Evolutionary conservation across 176 grass and related monocot species (phyloP).

Genomic region (Lolium multiflorum): DNA sequence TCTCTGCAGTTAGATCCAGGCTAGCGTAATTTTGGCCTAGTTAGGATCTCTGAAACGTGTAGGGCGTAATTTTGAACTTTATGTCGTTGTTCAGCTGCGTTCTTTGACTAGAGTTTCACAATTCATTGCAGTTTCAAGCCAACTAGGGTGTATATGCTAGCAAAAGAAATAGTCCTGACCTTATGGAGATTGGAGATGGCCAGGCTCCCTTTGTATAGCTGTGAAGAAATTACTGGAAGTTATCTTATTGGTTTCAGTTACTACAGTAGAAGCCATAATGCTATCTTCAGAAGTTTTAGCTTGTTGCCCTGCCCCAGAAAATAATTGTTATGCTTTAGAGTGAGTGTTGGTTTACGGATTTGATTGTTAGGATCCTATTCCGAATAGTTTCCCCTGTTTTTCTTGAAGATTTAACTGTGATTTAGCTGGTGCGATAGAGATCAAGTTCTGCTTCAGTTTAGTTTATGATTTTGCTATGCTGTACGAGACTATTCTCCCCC

Average conservation of each 20-base stretch:
- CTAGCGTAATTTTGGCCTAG: background rate
- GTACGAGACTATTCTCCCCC: background rate
- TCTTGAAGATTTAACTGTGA: background rate
- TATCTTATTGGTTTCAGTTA: background rate
- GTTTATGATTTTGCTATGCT: slow-evolving; percentile 7
- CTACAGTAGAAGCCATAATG: background rate
- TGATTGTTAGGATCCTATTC: background rate
- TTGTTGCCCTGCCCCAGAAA: background rate
- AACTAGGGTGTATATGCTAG: background rate
- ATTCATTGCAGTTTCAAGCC: background rate
- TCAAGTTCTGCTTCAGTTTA: background rate
- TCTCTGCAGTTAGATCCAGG: slow-evolving; percentile 44
- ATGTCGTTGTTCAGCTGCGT: background rate
- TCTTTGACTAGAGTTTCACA: background rate
- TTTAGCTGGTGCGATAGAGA: background rate
- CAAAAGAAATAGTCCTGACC: background rate
- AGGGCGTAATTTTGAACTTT: background rate
- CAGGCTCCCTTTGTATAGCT: background rate
- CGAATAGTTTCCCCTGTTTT: background rate
- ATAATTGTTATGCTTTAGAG: background rate
- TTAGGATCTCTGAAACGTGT: background rate
- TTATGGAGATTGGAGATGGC: background rate
- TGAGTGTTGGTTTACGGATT: background rate
- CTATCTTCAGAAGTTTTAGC: background rate
- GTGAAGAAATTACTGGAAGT: background rate